Base-by-base conservation (phyloP, 768 basidiomycete genomes). In the Dioszegia aurantiaca region DNA sequence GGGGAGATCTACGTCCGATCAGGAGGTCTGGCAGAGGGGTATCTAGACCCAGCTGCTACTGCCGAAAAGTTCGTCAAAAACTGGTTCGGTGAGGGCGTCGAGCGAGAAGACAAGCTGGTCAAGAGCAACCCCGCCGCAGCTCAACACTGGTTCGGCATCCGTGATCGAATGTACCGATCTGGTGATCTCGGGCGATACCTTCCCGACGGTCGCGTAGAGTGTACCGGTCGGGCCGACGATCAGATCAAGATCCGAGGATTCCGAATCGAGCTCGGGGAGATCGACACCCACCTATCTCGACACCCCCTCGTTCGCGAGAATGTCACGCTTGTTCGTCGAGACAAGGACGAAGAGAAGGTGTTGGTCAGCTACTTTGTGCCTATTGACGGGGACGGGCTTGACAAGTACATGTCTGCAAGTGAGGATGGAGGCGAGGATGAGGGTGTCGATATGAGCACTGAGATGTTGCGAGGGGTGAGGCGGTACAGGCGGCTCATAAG, bases 231-330 rank as follows among this genome's bases (percentile, higher is more conserved):
- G 21, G 93, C 94, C 1, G 95, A 99, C 73, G 94, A 98, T 73
- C 95, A 99, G 73, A 90, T 99, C 79, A 98, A 99, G 80, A 98
- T 99, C 77, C 88, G 95, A 55, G 95, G 95, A 1, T 99, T 99
- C 85, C 83, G 95, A 24, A 98, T 99, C 70, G 95, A 99, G 75
- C 83, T 98, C 6, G 93, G 93, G 16, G 95, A 99, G 77, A 95
- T 99, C 64, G 95, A 99, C 75, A 95, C 89, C 0, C 86, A 94
- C 78, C 84, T 99, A 56, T 89, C 88, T 67, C 86, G 92, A 69
- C 93, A 98, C 73, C 87, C 90, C 8, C 83, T 90, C 19, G 85
- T 99, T 2, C 81, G 94, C n/a, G 95, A 98, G 79, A 99, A 99
- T 74, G 93, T 99, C 52, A 98, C 95, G 1, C 83, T 98, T 37